These are phyloP conservation scores for Cylindrotheca closterium DNA, from an alignment of 108 stramenopile genomes.

Conservation along the genomic window DNA sequence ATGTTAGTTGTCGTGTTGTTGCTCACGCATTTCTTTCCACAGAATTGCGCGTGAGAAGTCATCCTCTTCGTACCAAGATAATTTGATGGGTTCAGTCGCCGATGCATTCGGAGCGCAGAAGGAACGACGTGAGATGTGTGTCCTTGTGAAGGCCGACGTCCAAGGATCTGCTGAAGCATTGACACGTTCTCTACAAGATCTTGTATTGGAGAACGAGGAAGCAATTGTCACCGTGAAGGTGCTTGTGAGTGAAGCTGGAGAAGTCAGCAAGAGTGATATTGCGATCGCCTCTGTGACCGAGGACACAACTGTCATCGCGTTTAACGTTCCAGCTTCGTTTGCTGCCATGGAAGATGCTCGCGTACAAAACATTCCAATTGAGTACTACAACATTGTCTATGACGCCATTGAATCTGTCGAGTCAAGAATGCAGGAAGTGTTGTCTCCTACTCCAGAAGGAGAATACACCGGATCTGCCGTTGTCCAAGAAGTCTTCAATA, in stretches of 20 bases:
- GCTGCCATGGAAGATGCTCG: slow-evolving; percentile 92
- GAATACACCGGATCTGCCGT: slow-evolving; percentile 86
- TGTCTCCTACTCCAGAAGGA: slow-evolving; percentile 93
- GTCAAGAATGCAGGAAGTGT: slow-evolving; percentile 86
- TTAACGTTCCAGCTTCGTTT: slow-evolving; percentile 85
- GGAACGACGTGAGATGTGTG: slow-evolving; percentile 84
- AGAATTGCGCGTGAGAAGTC: slow-evolving; percentile 77
- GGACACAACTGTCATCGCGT: slow-evolving; percentile 89
- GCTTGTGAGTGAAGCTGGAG: slow-evolving; percentile 88
- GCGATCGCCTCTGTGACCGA: slow-evolving; percentile 89
- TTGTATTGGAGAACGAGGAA: slow-evolving; percentile 87
- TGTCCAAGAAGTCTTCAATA: slow-evolving; percentile 95
- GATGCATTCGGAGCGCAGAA: slow-evolving; percentile 69
- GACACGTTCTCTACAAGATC: slow-evolving; percentile 77
- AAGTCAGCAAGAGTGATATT: slow-evolving; percentile 93
- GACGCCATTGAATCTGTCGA: slow-evolving; percentile 95
- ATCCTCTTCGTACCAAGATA: slow-evolving; percentile 74
- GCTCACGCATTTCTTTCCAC: neutral
- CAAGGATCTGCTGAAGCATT: slow-evolving; percentile 95
- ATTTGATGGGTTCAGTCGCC: slow-evolving; percentile 76
- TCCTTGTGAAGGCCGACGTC: slow-evolving; percentile 94
- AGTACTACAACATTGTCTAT: slow-evolving; percentile 92
- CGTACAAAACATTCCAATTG: slow-evolving; percentile 72
- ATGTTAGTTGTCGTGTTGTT: neutral
- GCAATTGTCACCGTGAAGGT: slow-evolving; percentile 86